Percentiles rank a stretch among this genome's conserved stretches.
Evolutionary conservation across 1,139 yeast genomes (phyloP).

Genomic region (Hansenula anomala): DNA sequence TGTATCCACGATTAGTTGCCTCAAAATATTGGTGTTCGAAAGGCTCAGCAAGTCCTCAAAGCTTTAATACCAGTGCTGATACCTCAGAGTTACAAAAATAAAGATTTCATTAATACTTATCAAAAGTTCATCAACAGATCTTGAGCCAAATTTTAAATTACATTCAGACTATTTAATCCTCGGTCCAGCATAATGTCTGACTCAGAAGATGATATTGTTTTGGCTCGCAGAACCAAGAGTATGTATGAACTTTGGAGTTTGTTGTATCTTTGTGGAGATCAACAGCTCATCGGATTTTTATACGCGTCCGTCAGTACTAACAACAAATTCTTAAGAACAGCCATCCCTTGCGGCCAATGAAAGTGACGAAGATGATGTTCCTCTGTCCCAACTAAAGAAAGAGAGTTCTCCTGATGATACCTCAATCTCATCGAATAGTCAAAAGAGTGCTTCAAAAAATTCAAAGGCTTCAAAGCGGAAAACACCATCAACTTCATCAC

Average conservation of each 20-base stretch:
- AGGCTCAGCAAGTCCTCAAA: too few relatives aligned
- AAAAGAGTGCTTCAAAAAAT: neutral
- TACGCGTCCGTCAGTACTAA: neutral
- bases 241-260: neutral
- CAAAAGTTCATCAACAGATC: too few relatives aligned
- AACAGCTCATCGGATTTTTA: neutral
- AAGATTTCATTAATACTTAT: too few relatives aligned
- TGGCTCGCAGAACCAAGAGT: conserved; percentile 6
- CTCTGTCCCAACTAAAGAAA: neutral
- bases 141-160: too few relatives aligned
- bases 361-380: neutral
- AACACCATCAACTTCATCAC: neutral
- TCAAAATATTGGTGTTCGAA: too few relatives aligned
- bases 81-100: too few relatives aligned
- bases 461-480: neutral
- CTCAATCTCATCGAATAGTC: neutral
- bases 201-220: conserved; percentile 24
- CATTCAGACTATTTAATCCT: too few relatives aligned
- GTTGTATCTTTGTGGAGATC: neutral
- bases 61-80: too few relatives aligned
- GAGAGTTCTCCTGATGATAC: neutral
- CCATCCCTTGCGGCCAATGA: neutral
- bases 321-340: neutral
- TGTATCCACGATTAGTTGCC: too few relatives aligned
- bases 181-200: conserved; percentile 17